Base-by-base conservation (phyloP, 495 filamentous ascomycete genomes). In the Penicillium angulare region DNA sequence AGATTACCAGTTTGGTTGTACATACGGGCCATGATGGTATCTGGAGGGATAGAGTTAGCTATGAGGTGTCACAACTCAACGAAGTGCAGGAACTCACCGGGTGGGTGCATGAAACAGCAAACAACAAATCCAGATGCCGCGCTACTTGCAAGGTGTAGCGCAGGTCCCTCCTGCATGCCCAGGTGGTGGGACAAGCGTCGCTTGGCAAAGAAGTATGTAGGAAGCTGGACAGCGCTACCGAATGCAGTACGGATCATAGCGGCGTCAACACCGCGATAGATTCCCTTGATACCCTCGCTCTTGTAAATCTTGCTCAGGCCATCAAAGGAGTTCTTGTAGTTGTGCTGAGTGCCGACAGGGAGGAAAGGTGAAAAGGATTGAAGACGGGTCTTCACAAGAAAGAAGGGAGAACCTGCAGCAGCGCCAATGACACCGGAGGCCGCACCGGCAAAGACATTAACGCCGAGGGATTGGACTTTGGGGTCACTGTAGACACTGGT, bases 1-100 rank as follows among this genome's bases (percentile, higher is more conserved):
- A 97, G 82, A 64, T 97, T 96, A 23, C 93, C 93, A 46, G 91
- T 92, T 70, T 99, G 93, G 75, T 99, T 99, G 74, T 99, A 99
- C 80, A 99, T 87, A 27, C 93, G 86, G 43, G 87, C 91, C 93
- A 99, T 99, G 71, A 99, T 89, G 7, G 95, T 97, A 66, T 99
- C 93, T 90, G 50, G 6, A 48, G 20, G n/a, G 26, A 26, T n/a
- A 17, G 26, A 17, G 57, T 69, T 55, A 69, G 60, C 26, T 45
- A 13, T 15, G 3, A 18, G n/a, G n/a, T n/a, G n/a, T n/a, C n/a
- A n/a, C n/a, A n/a, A n/a, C n/a, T n/a, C n/a, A n/a, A n/a, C n/a
- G n/a, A n/a, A n/a, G 36, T 8, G 31, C n/a, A 3, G 3, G 13
- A 17, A 57, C 58, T 47, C 77, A 92, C 89, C 89, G 58, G 93